A percentile compares a stretch with the other conserved stretches of the same genome.
Evolutionary conservation across 2,329 filamentous ascomycete species (phyloP).

Genomic region (Pseudogymnoascus sp.): DNA sequence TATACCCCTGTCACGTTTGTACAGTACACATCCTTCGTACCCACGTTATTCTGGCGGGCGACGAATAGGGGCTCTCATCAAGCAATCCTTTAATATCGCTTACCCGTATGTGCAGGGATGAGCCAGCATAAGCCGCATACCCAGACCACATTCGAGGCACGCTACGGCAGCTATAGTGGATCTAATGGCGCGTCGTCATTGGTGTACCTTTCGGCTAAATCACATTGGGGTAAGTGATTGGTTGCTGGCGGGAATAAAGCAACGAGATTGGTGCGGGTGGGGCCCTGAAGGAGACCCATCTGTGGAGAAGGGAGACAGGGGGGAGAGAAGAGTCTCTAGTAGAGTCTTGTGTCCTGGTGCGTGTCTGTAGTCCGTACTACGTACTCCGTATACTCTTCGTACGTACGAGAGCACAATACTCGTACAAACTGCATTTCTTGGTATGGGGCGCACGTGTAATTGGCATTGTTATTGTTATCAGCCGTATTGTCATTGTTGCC

Average conservation of each 20-base stretch:
- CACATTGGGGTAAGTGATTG: background rate
- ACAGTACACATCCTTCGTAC: background rate
- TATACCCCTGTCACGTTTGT: background rate
- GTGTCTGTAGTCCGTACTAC: too few relatives aligned
- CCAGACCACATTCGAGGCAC: background rate
- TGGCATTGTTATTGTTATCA: background rate
- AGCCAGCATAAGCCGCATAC: background rate
- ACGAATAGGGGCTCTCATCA: background rate
- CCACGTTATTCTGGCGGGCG: background rate
- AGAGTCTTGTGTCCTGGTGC: too few relatives aligned
- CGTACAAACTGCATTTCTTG: background rate
- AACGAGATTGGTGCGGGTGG: background rate
- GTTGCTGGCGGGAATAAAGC: background rate
- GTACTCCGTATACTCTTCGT: too few relatives aligned
- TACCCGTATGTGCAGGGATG: background rate
- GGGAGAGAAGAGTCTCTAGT: background rate
- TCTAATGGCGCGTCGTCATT: background rate
- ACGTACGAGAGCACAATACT: too few relatives aligned
- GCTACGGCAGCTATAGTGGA: background rate
- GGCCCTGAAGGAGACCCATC: background rate
- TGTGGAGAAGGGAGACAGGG: background rate
- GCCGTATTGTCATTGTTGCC: too few relatives aligned
- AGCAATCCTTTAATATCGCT: constrained; percentile 5
- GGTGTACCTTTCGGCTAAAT: background rate
- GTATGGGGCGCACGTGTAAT: background rate